Evolutionary conservation across 2,329 filamentous ascomycete species (phyloP).

Genomic region (Pseudogymnoascus sp.): DNA sequence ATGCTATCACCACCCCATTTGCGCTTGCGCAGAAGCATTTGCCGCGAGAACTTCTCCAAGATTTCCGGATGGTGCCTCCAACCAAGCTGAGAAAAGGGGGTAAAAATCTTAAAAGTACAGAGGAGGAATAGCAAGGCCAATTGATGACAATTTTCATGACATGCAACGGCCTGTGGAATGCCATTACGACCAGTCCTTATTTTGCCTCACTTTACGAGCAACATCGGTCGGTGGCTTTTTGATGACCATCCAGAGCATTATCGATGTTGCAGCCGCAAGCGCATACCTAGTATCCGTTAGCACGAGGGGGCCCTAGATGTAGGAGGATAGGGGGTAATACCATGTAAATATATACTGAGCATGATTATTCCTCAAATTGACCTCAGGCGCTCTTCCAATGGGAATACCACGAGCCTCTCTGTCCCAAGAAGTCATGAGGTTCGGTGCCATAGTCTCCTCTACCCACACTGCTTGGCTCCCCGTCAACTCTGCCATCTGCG

Average conservation of each 20-base stretch:
- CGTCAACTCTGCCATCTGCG: constrained; percentile 76
- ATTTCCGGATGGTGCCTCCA: constrained; percentile 62
- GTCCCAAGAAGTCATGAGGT: constrained; percentile 67
- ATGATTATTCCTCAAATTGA: constrained; percentile 93
- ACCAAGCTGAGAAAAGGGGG: constrained; percentile 36
- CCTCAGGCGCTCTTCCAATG: constrained; percentile 78
- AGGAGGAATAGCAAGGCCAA: constrained; percentile 10
- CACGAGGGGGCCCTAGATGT: not conserved
- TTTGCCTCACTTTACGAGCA: constrained; percentile 64
- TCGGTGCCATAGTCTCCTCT: constrained; percentile 87
- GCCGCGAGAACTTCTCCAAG: constrained; percentile 72
- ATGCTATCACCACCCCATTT: constrained; percentile 64
- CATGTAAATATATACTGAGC: constrained; percentile 98
- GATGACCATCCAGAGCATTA: constrained; percentile 96
- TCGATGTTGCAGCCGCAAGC: constrained; percentile 70
- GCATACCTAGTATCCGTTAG: constrained; percentile 58
- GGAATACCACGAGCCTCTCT: constrained; percentile 75
- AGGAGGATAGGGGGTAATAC: constrained; percentile 43
- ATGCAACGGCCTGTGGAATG: constrained; percentile 10
- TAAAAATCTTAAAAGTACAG: not conserved
- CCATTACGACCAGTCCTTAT: constrained; percentile 58
- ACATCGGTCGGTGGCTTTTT: constrained; percentile 74
- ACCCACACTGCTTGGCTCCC: constrained; percentile 88
- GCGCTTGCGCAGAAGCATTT: constrained; percentile 77
- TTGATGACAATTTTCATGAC: constrained; percentile 19